phyloP scores from a whole-genome alignment of 306 rosid genomes.

The Corylus americana region DNA sequence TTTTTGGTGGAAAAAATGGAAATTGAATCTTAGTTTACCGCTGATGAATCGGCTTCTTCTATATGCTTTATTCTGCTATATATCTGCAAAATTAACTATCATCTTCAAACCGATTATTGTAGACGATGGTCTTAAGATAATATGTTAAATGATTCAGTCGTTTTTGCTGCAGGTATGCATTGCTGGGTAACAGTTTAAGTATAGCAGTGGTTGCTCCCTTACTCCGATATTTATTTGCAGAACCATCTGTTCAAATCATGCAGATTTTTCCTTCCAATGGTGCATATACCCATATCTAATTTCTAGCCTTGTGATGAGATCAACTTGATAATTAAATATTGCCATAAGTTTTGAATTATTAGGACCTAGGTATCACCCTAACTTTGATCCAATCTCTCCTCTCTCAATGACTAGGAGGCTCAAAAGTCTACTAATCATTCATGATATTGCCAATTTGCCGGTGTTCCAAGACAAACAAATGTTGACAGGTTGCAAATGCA shows the following conservation, averaged over 20 bases:
- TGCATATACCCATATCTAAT: background rate
- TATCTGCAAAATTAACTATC: background rate
- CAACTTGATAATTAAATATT: background rate
- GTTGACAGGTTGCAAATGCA: background rate
- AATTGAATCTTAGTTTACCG: background rate
- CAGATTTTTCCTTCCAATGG: background rate
- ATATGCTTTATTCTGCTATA: background rate
- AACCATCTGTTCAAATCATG: constrained; percentile 15
- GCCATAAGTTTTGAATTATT: background rate
- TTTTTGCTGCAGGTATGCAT: constrained; percentile 66
- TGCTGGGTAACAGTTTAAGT: constrained; percentile 89
- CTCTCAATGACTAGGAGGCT: background rate
- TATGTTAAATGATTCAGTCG: background rate
- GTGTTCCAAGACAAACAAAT: background rate
- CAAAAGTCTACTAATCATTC: background rate
- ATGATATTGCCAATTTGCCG: background rate
- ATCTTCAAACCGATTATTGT: background rate
- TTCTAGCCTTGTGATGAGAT: background rate
- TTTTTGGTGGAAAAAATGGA: background rate
- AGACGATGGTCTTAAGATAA: constrained; percentile 3
- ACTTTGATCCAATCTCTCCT: background rate
- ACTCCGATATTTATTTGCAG: constrained; percentile 65
- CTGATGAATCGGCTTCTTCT: background rate
- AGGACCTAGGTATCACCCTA: background rate
- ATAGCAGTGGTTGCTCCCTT: constrained; percentile 83